phyloP scores from a whole-genome alignment of 2,329 filamentous ascomycete species.

The Ophiostoma sp. region DNA sequence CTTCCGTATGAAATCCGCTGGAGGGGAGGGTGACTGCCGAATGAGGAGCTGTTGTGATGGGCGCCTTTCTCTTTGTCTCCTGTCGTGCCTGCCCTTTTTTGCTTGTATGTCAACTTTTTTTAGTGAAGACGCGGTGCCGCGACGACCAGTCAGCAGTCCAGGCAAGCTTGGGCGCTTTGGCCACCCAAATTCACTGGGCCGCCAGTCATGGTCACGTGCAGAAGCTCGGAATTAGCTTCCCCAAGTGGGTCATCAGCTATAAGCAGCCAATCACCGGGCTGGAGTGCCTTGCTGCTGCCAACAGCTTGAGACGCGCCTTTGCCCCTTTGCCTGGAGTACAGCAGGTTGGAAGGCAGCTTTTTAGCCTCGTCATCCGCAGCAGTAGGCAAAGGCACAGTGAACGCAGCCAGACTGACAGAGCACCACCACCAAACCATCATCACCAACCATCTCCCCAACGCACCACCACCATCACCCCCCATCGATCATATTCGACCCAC shows the following conservation, averaged over 20 bases:
- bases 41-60: background rate
- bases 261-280: conserved; percentile 17
- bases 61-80: conserved; percentile 17
- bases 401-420: background rate
- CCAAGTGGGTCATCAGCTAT: background rate
- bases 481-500: background rate
- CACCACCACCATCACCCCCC: conserved; percentile 2
- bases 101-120: conserved; percentile 13
- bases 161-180: background rate
- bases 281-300: conserved; percentile 8
- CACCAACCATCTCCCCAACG: background rate
- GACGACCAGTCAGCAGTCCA: conserved; percentile 14
- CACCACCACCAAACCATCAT: background rate
- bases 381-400: conserved; percentile 8
- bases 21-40: background rate
- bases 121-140: conserved; percentile 25
- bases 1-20: background rate
- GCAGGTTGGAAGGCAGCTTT: conserved; percentile 47
- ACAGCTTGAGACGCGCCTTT: conserved; percentile 24
- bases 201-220: conserved; percentile 20
- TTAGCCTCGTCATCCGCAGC: conserved; percentile 55
- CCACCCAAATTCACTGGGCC: background rate
- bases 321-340: conserved; percentile 15
- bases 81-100: background rate
- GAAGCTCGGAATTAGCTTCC: background rate